phyloP scores from a whole-genome alignment of 2,329 filamentous ascomycete genomes.

The Colletotrichum nymphaeae region DNA sequence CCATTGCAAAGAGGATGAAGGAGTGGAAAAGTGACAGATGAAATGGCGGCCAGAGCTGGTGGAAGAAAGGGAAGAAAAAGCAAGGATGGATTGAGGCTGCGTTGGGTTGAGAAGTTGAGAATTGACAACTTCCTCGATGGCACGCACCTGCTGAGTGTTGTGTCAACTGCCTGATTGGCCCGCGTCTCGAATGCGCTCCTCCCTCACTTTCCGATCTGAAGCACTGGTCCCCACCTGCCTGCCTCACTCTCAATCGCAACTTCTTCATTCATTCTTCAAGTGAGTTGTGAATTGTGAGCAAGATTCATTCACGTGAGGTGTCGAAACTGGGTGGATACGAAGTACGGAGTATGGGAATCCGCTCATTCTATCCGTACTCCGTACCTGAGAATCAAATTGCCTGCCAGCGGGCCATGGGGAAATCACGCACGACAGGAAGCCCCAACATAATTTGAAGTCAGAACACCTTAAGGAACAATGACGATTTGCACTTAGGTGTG shows the following conservation, averaged over 20 bases:
- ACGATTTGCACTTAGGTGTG: background rate
- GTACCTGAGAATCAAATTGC: background rate
- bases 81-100: conserved; percentile 20
- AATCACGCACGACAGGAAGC: background rate
- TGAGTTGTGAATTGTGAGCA: background rate
- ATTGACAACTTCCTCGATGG: conserved; percentile 19
- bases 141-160: background rate
- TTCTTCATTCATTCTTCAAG: background rate
- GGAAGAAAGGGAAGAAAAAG: conserved; percentile 13
- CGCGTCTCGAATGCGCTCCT: background rate
- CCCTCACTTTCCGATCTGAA: background rate
- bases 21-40: background rate
- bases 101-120: conserved; percentile 30
- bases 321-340: background rate
- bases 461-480: background rate
- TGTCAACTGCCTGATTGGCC: background rate
- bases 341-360: background rate
- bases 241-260: background rate
- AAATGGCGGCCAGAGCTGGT: background rate
- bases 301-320: background rate
- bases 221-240: background rate
- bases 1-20: background rate
- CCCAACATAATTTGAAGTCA: background rate
- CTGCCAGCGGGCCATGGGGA: background rate
- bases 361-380: background rate